Evolutionary conservation across 495 filamentous ascomycete genomes (phyloP).

Genomic region (Lichina pygmaea): DNA sequence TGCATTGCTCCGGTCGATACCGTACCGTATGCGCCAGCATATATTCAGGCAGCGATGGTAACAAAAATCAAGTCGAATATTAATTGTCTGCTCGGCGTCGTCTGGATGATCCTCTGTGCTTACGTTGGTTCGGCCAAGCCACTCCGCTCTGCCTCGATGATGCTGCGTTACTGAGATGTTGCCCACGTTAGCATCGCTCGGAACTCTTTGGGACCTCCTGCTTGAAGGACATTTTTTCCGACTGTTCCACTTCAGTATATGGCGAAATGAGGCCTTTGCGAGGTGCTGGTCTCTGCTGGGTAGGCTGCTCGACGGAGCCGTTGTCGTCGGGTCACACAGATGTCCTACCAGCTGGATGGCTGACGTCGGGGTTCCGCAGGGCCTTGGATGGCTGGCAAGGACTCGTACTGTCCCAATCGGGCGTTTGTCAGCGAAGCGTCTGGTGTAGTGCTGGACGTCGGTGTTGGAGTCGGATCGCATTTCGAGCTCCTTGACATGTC

Average conservation of each 20-base stretch:
- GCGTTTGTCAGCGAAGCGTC: slow-evolving; percentile 12
- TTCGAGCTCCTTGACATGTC: slow-evolving; percentile 14
- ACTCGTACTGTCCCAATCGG: slow-evolving; percentile 11
- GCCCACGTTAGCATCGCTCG: too few species aligned
- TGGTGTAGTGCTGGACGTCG: slow-evolving; percentile 21
- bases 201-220: neutral
- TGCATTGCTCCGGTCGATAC: too few species aligned
- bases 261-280: neutral
- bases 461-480: slow-evolving; percentile 21
- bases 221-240: neutral
- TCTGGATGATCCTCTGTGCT: too few species aligned
- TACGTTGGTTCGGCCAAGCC: too few species aligned
- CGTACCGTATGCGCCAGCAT: too few species aligned
- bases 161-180: too few species aligned
- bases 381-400: neutral
- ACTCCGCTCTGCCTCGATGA: too few species aligned
- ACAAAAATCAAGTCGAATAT: too few species aligned
- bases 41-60: too few species aligned
- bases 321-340: neutral
- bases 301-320: neutral
- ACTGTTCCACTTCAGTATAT: neutral
- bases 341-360: too few species aligned
- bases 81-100: too few species aligned
- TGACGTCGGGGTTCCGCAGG: neutral
- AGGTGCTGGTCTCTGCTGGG: neutral